Evolutionary conservation across 2,329 filamentous ascomycete species (phyloP).

Genomic region (Venturia carpophila): DNA sequence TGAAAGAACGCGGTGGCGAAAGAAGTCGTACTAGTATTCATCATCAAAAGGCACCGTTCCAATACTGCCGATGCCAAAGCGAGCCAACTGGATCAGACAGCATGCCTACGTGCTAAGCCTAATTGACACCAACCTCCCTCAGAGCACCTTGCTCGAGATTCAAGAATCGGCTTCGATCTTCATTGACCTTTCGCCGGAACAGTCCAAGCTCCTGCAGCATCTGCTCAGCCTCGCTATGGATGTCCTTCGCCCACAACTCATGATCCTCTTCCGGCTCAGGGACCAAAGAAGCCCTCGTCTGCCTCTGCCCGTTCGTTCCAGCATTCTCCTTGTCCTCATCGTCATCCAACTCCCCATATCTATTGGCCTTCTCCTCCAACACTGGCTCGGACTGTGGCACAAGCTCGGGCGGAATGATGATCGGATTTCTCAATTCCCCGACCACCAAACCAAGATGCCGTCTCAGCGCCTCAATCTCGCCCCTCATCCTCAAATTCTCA

Average conservation of each 20-base stretch:
- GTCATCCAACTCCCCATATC: conserved; percentile 20
- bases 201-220: conserved; percentile 71
- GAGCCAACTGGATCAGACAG: no score
- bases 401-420: conserved; percentile 48
- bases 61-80: background rate
- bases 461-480: conserved; percentile 77
- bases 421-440: conserved; percentile 82
- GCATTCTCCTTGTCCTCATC: conserved; percentile 25
- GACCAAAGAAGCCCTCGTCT: conserved; percentile 21
- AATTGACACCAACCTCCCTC: conserved; percentile 2
- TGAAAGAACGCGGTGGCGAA: no score
- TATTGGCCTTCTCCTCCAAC: conserved; percentile 29
- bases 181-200: conserved; percentile 78
- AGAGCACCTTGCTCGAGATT: background rate
- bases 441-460: conserved; percentile 83
- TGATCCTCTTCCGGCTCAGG: conserved; percentile 30
- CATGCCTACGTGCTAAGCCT: background rate
- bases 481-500: conserved; percentile 49
- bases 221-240: conserved; percentile 79
- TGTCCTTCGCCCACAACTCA: conserved; percentile 46
- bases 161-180: conserved; percentile 63
- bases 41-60: background rate
- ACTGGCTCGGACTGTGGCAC: conserved; percentile 21
- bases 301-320: conserved; percentile 15
- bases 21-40: background rate